Conservation (phyloP, 345 rosid species). For the Hirschfeldia incana region DNA sequence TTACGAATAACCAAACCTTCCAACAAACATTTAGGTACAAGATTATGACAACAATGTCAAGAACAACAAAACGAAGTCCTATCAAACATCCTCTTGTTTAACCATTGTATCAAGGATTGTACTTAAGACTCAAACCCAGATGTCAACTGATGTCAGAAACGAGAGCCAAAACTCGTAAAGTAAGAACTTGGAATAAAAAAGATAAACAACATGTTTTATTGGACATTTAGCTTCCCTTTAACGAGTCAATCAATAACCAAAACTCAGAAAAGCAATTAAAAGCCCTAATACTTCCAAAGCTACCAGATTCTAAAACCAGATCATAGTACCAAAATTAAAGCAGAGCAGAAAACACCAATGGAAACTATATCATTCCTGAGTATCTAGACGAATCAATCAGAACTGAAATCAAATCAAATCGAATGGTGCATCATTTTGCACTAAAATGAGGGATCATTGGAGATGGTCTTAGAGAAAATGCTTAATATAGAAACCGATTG, state of each 20-base stretch:
- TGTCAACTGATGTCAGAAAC: not conserved
- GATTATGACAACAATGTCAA: not conserved
- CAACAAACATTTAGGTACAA: not conserved
- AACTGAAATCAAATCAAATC: not conserved
- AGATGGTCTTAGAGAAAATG: too few relatives aligned
- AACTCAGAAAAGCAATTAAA: not conserved
- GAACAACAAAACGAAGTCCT: slow-evolving; percentile 17
- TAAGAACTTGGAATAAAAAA: slow-evolving; percentile 4
- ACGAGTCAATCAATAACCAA: not conserved
- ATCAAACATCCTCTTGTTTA: not conserved
- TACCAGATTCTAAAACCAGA: slow-evolving; percentile 53
- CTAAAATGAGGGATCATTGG: too few relatives aligned
- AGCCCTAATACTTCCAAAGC: slow-evolving; percentile 1
- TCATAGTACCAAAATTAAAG: slow-evolving; percentile 6
- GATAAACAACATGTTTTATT: not conserved
- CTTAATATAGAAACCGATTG: too few relatives aligned
- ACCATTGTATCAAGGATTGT: slow-evolving; percentile 3
- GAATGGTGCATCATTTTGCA: too few relatives aligned
- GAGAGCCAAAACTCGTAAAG: not conserved
- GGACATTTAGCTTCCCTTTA: slow-evolving; percentile 15
- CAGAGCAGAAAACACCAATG: not conserved
- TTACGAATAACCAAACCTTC: not conserved
- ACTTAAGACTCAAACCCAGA: not conserved
- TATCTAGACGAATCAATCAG: not conserved
- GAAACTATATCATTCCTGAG: not conserved